Evolutionary conservation across 345 rosid species (phyloP), one percentile per base, ranked within the genome.

Genomic region (Euphorbia tirucalli): DNA sequence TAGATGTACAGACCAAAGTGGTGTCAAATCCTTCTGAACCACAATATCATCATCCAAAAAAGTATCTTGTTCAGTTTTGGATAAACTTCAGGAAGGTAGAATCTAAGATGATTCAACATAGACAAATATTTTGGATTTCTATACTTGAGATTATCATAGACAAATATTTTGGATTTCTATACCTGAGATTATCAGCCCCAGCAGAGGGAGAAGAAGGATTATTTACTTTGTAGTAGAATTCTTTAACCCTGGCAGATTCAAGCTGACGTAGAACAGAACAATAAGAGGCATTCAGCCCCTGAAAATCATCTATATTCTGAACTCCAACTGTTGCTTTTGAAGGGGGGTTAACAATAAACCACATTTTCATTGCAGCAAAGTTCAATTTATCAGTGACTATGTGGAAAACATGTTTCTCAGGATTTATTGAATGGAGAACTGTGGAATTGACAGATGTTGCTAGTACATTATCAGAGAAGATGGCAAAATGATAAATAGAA

Each of bases 371-470:
- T 32, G 97, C 87, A 52, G 85, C 89, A 64, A 84, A 83, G 73
- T 85, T 82, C 69, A 96, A 78, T 70, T 93, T 93, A 86, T 96
- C 98, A 7, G 97, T 96, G 59, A 96, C 99, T 61, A 93, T 72
- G 80, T 93, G 99, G 89, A 93, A 88, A 39, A 93, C 90, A 19
- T 96, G 98, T 81, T 87, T 93, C 87, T 85, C 87, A 22, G 97
- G 96, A 75, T 86, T 89, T 52, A 73, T 74, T 19, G 86, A 88
- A 78, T 91, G 93, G 62, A 80, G 76, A 71, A 79, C 85, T 2
- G 96, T 90, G 68, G 99, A 95, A 84, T 93, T 95, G 75, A 95
- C 89, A 62, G 99, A 90, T 71, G 98, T 87, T 15, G 99, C 99
- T 54, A 95, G 86, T 22, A 93, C 93, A 63, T 95, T 95, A 77